Percentiles rank a stretch among this genome's conserved stretches.
phyloP scores from a whole-genome alignment of 768 basidiomycete species.

The Auriscalpium microsporum region DNA sequence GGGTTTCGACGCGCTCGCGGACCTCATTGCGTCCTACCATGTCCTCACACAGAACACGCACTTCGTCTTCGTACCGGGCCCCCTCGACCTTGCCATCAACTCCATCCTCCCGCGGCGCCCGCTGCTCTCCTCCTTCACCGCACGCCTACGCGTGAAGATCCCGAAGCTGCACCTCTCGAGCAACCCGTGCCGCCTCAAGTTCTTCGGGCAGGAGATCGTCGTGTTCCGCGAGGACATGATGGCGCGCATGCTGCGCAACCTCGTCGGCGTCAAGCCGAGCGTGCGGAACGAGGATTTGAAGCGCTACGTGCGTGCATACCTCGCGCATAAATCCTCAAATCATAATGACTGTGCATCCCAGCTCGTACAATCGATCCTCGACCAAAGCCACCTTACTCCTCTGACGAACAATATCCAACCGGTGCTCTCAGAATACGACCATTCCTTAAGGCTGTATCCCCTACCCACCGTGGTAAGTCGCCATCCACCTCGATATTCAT shows the following conservation, averaged over 20 bases:
- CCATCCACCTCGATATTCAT: background rate
- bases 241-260: constrained; percentile 88
- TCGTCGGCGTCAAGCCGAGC: constrained; percentile 80
- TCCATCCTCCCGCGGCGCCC: constrained; percentile 74
- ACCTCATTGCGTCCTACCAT: constrained; percentile 77
- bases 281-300: constrained; percentile 74
- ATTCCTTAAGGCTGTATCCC: constrained; percentile 86
- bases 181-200: constrained; percentile 92
- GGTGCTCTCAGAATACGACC: constrained; percentile 83
- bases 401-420: constrained; percentile 80
- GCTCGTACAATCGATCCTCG: constrained; percentile 94
- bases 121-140: constrained; percentile 66
- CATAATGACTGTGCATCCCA: constrained; percentile 22
- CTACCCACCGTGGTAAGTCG: constrained; percentile 78
- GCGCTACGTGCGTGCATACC: constrained; percentile 60
- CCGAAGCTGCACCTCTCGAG: constrained; percentile 78
- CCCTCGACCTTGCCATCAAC: constrained; percentile 79
- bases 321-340: constrained; percentile 3
- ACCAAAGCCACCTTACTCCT: constrained; percentile 92
- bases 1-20: constrained; percentile 79
- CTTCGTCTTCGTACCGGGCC: constrained; percentile 93
- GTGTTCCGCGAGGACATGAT: constrained; percentile 89
- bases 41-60: constrained; percentile 69
- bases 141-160: constrained; percentile 60
- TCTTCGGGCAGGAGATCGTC: constrained; percentile 93